Evolutionary conservation across 2,329 filamentous ascomycete genomes (phyloP).

Genomic region (Ophiobolus disseminans): DNA sequence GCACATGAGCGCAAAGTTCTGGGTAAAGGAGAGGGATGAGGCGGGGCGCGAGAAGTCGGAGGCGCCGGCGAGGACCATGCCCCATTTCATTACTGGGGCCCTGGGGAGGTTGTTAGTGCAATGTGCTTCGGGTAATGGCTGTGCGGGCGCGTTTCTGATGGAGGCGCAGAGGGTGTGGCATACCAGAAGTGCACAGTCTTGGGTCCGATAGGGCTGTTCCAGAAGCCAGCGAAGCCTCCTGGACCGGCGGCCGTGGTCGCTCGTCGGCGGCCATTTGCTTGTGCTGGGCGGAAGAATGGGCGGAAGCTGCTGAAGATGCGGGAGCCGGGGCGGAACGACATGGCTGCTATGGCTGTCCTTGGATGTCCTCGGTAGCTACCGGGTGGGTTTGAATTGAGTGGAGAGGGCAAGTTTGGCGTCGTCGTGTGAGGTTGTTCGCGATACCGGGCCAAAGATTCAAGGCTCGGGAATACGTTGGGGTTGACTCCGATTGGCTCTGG

Average conservation of each 20-base stretch:
- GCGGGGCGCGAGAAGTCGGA: constrained; percentile 90
- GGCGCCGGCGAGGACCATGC: constrained; percentile 87
- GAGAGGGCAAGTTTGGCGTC: constrained; percentile 51
- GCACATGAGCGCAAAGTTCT: constrained; percentile 87
- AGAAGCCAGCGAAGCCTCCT: constrained; percentile 73
- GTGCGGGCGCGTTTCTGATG: not conserved
- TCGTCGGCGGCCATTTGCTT: constrained; percentile 67
- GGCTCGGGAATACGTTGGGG: constrained; percentile 35
- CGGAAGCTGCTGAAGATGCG: constrained; percentile 64
- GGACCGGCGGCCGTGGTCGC: constrained; percentile 70
- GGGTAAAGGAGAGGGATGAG: constrained; percentile 89
- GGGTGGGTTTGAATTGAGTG: constrained; percentile 29
- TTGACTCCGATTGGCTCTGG: constrained; percentile 29
- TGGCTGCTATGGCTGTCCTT: constrained; percentile 41
- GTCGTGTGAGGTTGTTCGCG: constrained; percentile 13
- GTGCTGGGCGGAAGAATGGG: constrained; percentile 54
- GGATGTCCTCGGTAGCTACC: not conserved
- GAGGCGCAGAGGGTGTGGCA: constrained; percentile 26
- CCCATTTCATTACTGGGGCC: constrained; percentile 97
- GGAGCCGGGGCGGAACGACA: constrained; percentile 65
- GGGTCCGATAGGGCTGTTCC: constrained; percentile 57
- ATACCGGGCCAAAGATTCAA: constrained; percentile 25
- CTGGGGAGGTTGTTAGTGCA: constrained; percentile 52
- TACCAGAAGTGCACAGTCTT: constrained; percentile 98
- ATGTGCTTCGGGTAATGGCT: not conserved